phyloP scores from a whole-genome alignment of 768 basidiomycete species.

The Tricholoma hemisulphureum region DNA sequence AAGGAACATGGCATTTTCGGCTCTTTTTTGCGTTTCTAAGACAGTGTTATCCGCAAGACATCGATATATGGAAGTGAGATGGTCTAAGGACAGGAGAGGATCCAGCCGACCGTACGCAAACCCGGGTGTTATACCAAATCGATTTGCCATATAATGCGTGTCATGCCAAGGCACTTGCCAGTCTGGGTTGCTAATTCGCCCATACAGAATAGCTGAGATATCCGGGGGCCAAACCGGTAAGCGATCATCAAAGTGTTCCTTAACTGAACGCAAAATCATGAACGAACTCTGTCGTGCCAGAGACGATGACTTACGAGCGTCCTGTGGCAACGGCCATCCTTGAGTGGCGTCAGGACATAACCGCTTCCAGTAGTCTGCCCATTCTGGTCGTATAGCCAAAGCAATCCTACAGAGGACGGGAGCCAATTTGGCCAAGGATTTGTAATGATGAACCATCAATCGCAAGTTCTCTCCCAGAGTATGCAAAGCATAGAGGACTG shows the following conservation, averaged over 20 bases:
- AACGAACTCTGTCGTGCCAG: neutral
- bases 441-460: constrained; percentile 53
- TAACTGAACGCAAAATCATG: constrained; percentile 29
- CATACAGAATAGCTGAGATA: constrained; percentile 63
- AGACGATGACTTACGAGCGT: constrained; percentile 34
- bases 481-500: constrained; percentile 73
- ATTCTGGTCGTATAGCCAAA: constrained; percentile 69
- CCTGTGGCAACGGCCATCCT: constrained; percentile 56
- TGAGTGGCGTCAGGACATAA: constrained; percentile 61
- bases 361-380: constrained; percentile 92
- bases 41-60: constrained; percentile 55
- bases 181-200: constrained; percentile 61
- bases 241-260: constrained; percentile 60
- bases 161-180: constrained; percentile 60
- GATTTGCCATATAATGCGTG: constrained; percentile 44
- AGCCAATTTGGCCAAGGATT: constrained; percentile 54
- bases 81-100: constrained; percentile 52
- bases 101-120: constrained; percentile 63
- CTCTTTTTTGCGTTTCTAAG: constrained; percentile 56
- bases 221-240: constrained; percentile 80
- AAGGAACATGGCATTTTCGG: constrained; percentile 58
- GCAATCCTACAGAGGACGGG: constrained; percentile 65
- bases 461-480: constrained; percentile 72
- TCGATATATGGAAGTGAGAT: constrained; percentile 56
- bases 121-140: constrained; percentile 51